Evolutionary conservation across 2,329 filamentous ascomycete genomes (phyloP), one percentile per base, ranked within the genome.

Genomic region (Alternaria brassicicola): DNA sequence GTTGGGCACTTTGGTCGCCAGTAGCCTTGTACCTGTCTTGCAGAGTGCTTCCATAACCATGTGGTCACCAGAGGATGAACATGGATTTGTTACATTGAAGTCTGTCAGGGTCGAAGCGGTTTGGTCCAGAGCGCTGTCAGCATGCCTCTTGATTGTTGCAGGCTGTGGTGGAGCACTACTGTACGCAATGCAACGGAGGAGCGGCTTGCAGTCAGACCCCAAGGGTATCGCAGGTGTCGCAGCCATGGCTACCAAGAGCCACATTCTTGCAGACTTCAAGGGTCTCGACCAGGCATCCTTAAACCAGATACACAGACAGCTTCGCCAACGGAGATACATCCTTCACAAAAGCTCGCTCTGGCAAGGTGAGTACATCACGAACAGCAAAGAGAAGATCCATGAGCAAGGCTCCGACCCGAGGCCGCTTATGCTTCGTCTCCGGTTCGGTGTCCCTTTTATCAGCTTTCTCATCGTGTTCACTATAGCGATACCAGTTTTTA

Each of bases 181-280:
- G 41, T 86, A 83, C 64, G 82, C 87, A 59, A 83, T 91, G 41
- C 84, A 81, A 15, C 81, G 89, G 21, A 86, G 85, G 36, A 89
- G 88, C 3, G 89, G 89, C 0, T 79, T 92, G 15, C 75, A 87
- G 3, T 85, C 85, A 6, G 88, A 92, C 69, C 89, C 90, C 6
- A 87, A 86, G 64, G 89, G 89, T 6, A 90, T 92, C 50, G 88
- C 89, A 2, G 89, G 89, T 2, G 82, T 92, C 35, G 89, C 89
- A 6, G 86, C 89, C 55, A 91, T 92, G 89, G 89, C 89, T 9
- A 89, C 90, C 3, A 85, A 86, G 60, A 87, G 85, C 62, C 89
- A 92, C 64, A 90, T 92, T 71, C 78, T 92, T 62, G 87, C 87
- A 76, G 89, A 92, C 70, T 92, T 92, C 70, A 87, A 86, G 62